A percentile compares a stretch with the other conserved stretches of the same genome.
Evolutionary conservation across 2,329 filamentous ascomycete species (phyloP).

Genomic region (Clarireedia hainanense): DNA sequence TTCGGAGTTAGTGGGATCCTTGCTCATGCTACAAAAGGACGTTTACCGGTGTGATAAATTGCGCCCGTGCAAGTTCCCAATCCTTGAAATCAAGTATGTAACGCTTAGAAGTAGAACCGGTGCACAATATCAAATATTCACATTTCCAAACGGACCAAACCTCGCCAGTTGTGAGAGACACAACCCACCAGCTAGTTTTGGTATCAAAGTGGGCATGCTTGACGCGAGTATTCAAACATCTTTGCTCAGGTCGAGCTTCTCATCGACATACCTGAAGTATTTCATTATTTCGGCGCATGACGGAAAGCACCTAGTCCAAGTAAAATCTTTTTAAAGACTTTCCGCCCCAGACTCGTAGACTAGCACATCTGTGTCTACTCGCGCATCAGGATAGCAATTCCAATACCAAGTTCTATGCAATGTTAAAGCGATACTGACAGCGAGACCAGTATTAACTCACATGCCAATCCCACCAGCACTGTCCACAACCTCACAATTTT

Average conservation of each 20-base stretch:
- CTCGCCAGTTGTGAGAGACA: background rate
- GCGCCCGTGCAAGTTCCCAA: background rate
- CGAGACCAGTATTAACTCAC: background rate
- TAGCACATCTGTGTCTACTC: conserved; percentile 24
- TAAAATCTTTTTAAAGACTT: conserved; percentile 37
- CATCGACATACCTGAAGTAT: conserved; percentile 41
- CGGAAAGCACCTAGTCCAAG: conserved; percentile 36
- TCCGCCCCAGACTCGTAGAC: conserved; percentile 31
- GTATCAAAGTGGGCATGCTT: background rate
- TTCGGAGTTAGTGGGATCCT: background rate
- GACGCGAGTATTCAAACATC: conserved; percentile 24
- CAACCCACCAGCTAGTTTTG: background rate
- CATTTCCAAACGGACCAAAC: background rate
- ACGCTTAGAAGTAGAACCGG: background rate
- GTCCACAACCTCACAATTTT: background rate
- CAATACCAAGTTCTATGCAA: conserved; percentile 14
- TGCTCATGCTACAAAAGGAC: background rate
- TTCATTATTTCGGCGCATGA: conserved; percentile 33
- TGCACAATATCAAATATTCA: background rate
- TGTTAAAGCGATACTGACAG: background rate
- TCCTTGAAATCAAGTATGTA: background rate
- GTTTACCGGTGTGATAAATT: background rate
- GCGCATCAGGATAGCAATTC: conserved; percentile 39
- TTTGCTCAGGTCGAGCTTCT: conserved; percentile 36
- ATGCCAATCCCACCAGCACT: background rate